These are phyloP conservation scores for Licmophora abbreviata DNA, from an alignment of 108 stramenopile species.

Conservation along the genomic window DNA sequence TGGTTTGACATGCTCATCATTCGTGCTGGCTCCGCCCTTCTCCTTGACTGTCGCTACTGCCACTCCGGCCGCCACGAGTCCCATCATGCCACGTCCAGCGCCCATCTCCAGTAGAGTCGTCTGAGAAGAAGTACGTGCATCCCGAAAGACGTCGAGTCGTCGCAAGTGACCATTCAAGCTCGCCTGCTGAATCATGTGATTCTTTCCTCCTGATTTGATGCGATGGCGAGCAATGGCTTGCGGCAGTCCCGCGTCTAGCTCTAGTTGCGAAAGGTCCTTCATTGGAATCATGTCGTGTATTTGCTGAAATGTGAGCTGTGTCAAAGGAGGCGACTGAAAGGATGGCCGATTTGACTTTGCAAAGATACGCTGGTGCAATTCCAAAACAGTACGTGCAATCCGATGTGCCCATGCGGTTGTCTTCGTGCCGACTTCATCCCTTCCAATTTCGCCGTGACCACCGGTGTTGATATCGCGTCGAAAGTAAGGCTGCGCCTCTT, in stretches of 20 bases:
- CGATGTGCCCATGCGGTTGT: slow-evolving; percentile 26
- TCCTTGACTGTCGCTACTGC: slow-evolving; percentile 14
- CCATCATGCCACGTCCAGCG: slow-evolving; percentile 77
- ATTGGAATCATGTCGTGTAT: slow-evolving; percentile 46
- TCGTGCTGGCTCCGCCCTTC: neutral
- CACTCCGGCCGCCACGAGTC: slow-evolving; percentile 56
- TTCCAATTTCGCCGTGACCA: slow-evolving; percentile 46
- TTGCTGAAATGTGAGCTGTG: slow-evolving; percentile 24
- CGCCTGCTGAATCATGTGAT: slow-evolving; percentile 64
- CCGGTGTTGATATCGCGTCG: slow-evolving; percentile 50
- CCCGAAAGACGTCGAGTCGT: slow-evolving; percentile 17
- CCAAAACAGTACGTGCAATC: slow-evolving; percentile 46
- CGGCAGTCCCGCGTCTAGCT: slow-evolving; percentile 32
- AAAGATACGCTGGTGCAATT: slow-evolving; percentile 48
- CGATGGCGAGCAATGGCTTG: slow-evolving; percentile 28
- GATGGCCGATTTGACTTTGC: neutral
- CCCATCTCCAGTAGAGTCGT: slow-evolving; percentile 63
- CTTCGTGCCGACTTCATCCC: neutral
- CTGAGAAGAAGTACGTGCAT: neutral
- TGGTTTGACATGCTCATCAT: slow-evolving; percentile 1
- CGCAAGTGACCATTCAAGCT: slow-evolving; percentile 71
- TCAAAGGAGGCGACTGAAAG: neutral
- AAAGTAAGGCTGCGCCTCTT: slow-evolving; percentile 34
- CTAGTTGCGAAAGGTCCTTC: slow-evolving; percentile 40
- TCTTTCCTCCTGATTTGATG: slow-evolving; percentile 60